Conservation (phyloP, 371 early-diverging fungal genomes). For the Apophysomyces trapeziformis region DNA sequence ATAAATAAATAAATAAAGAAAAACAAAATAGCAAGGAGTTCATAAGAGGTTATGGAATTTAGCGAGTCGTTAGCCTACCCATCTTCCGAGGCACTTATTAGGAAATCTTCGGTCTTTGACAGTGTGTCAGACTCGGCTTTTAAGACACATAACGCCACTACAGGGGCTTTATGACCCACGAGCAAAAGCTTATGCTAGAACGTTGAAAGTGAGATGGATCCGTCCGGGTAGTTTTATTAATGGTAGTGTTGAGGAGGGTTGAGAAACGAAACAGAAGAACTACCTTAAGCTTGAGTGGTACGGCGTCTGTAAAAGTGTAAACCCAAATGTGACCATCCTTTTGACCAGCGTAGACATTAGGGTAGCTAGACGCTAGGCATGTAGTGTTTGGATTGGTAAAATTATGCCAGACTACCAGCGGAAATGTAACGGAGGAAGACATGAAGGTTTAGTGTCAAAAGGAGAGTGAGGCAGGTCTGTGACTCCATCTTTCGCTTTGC, state of each 20-base stretch:
- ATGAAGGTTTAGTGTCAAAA: slow-evolving; percentile 17
- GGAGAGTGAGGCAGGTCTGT: background rate
- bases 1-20: too few species aligned
- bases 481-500: slow-evolving; percentile 2
- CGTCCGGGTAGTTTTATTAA: background rate
- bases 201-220: slow-evolving; percentile 19
- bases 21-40: too few species aligned
- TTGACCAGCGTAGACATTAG: slow-evolving; percentile 59
- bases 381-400: slow-evolving; percentile 46
- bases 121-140: slow-evolving; percentile 41
- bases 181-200: slow-evolving; percentile 58
- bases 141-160: slow-evolving; percentile 59
- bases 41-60: too few species aligned
- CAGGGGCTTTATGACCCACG: slow-evolving; percentile 60
- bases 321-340: slow-evolving; percentile 69
- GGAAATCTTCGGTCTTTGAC: slow-evolving; percentile 56
- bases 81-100: slow-evolving; percentile 69
- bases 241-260: too few species aligned
- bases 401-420: slow-evolving; percentile 51
- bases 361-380: slow-evolving; percentile 33
- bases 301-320: slow-evolving; percentile 28
- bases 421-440: slow-evolving; percentile 48
- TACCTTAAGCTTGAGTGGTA: slow-evolving; percentile 6
- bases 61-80: slow-evolving; percentile 48
- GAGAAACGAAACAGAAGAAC: background rate